Evolutionary conservation across 345 rosid species (phyloP).

Genomic region (Hibiscus syriacus): DNA sequence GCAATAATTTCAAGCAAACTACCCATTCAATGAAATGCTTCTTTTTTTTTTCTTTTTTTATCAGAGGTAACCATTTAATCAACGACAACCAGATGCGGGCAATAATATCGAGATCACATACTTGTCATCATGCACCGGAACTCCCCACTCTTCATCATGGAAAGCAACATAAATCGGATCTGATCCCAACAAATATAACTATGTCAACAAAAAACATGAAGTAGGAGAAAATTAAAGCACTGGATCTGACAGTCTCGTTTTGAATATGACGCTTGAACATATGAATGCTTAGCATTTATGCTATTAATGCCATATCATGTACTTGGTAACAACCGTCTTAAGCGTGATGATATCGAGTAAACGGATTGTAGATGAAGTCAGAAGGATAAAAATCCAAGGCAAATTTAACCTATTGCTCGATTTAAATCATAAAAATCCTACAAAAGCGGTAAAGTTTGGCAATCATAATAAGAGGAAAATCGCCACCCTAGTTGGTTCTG

Average conservation of each 20-base stretch:
- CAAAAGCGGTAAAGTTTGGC: background rate
- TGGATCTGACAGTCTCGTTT: too few relatives aligned
- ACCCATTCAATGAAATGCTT: slow-evolving; percentile 5
- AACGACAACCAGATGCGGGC: slow-evolving; percentile 4
- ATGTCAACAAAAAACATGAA: slow-evolving; percentile 18
- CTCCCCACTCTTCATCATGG: slow-evolving; percentile 97
- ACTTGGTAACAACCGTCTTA: background rate
- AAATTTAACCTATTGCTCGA: background rate
- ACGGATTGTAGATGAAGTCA: background rate
- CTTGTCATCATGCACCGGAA: slow-evolving; percentile 69
- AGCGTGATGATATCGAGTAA: background rate
- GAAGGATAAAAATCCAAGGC: background rate
- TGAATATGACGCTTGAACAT: background rate
- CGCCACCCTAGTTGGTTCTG: background rate
- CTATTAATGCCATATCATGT: background rate
- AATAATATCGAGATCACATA: slow-evolving; percentile 23
- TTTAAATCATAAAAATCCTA: background rate
- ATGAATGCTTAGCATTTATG: slow-evolving; percentile 1
- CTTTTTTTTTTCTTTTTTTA: too few relatives aligned
- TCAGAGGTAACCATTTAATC: slow-evolving; percentile 5
- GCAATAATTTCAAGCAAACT: slow-evolving; percentile 13
- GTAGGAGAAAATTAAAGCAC: too few relatives aligned
- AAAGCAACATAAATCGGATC: slow-evolving; percentile 65
- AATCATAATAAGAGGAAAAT: background rate
- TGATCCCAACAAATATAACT: slow-evolving; percentile 25